These are phyloP conservation scores for Amylocystis lapponica DNA, from an alignment of 768 basidiomycete species.

Conservation along the genomic window DNA sequence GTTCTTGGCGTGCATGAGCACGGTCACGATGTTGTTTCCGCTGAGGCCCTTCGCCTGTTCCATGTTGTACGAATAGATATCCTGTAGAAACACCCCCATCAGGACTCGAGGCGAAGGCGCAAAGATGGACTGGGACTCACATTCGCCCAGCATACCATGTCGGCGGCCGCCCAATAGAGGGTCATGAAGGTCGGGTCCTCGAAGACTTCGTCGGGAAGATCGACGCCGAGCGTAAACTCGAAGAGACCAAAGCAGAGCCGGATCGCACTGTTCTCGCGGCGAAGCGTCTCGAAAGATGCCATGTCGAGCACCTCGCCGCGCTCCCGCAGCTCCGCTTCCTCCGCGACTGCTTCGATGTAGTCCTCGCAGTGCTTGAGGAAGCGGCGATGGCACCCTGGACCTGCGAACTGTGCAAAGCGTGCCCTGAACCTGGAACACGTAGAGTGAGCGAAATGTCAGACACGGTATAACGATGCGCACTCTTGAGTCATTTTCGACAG, in stretches of 20 bases:
- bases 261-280: slow-evolving; percentile 66
- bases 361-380: slow-evolving; percentile 48
- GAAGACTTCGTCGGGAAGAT: slow-evolving; percentile 58
- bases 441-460: neutral
- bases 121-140: slow-evolving; percentile 31
- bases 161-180: slow-evolving; percentile 53
- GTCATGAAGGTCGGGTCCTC: slow-evolving; percentile 48
- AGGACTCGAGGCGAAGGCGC: neutral
- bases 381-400: slow-evolving; percentile 42
- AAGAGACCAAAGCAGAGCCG: slow-evolving; percentile 58
- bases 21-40: slow-evolving; percentile 65
- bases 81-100: slow-evolving; percentile 36
- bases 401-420: slow-evolving; percentile 37
- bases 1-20: slow-evolving; percentile 52
- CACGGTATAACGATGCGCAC: slow-evolving; percentile 29
- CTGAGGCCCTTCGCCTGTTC: slow-evolving; percentile 60
- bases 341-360: slow-evolving; percentile 54
- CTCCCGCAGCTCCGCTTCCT: slow-evolving; percentile 58
- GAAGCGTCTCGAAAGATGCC: slow-evolving; percentile 47
- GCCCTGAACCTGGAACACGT: slow-evolving; percentile 41
- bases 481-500: slow-evolving; percentile 57
- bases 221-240: slow-evolving; percentile 54
- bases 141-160: slow-evolving; percentile 68
- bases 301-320: slow-evolving; percentile 48
- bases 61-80: slow-evolving; percentile 70